Evolutionary conservation across 2,329 filamentous ascomycete species (phyloP).

Genomic region (Aphanoascus verrucosus): DNA sequence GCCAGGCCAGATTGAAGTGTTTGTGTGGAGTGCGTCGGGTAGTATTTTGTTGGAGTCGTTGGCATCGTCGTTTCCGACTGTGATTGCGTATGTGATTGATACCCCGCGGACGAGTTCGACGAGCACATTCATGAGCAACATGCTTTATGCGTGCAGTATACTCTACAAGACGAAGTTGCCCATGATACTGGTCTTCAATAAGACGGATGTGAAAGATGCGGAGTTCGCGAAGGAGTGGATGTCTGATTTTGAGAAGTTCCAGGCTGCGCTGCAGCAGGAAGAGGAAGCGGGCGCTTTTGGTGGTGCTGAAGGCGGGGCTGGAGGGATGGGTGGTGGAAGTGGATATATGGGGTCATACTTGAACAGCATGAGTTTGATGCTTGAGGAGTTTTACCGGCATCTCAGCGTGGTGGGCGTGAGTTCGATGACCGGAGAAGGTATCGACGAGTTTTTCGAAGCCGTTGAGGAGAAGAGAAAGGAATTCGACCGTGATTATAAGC

Average conservation of each 20-base stretch:
- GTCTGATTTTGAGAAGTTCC: slow-evolving; percentile 96
- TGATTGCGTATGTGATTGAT: slow-evolving; percentile 95
- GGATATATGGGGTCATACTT: slow-evolving; percentile 94
- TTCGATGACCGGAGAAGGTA: slow-evolving; percentile 79
- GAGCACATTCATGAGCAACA: slow-evolving; percentile 98
- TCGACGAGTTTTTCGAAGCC: slow-evolving; percentile 87
- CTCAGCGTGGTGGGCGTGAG: slow-evolving; percentile 87
- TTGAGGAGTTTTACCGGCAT: slow-evolving; percentile 96
- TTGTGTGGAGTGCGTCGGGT: slow-evolving; percentile 94
- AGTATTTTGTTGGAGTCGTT: slow-evolving; percentile 88
- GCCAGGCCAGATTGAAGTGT: slow-evolving; percentile 95
- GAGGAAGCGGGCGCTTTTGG: slow-evolving; percentile 69
- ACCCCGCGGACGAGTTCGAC: slow-evolving; percentile 88
- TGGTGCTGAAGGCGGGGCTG: slow-evolving; percentile 56
- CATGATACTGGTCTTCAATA: slow-evolving; percentile 99
- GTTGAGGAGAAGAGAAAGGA: slow-evolving; percentile 79
- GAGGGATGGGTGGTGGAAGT: slow-evolving; percentile 57
- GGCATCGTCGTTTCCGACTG: slow-evolving; percentile 87
- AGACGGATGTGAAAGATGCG: slow-evolving; percentile 89
- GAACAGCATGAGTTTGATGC: slow-evolving; percentile 94
- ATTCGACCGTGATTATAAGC: slow-evolving; percentile 81
- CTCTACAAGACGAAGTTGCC: slow-evolving; percentile 97
- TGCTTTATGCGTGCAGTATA: slow-evolving; percentile 98
- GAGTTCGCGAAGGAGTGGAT: slow-evolving; percentile 96
- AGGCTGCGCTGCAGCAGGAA: slow-evolving; percentile 69